These are phyloP conservation scores for Spathaspora hagerdaliae DNA, from an alignment of 805 yeast genomes.

Conservation along the genomic window DNA sequence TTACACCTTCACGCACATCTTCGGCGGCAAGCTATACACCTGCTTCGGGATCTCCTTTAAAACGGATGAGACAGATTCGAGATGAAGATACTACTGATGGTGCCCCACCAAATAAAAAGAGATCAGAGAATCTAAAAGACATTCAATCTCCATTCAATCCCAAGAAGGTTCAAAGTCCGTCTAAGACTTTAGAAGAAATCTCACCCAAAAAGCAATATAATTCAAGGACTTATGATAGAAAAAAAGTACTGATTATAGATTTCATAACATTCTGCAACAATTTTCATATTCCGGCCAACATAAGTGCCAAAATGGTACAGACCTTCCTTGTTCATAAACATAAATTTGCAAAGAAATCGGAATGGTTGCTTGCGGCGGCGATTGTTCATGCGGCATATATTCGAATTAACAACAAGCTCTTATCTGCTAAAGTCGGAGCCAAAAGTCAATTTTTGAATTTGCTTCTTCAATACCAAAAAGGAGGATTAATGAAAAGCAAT, in stretches of 20 bases:
- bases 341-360: constrained; percentile 49
- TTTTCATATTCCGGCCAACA: constrained; percentile 55
- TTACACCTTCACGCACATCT: constrained; percentile 8
- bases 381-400: constrained; percentile 55
- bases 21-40: constrained; percentile 22
- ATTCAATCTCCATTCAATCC: constrained; percentile 26
- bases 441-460: constrained; percentile 46
- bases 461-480: constrained; percentile 51
- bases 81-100: neutral
- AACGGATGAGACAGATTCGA: constrained; percentile 15
- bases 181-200: neutral
- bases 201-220: constrained; percentile 1
- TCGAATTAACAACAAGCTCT: constrained; percentile 46
- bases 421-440: constrained; percentile 46
- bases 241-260: constrained; percentile 28
- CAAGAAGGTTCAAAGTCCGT: constrained; percentile 5
- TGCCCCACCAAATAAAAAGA: neutral
- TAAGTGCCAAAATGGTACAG: constrained; percentile 47
- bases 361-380: constrained; percentile 71
- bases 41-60: constrained; percentile 33
- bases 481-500: constrained; percentile 47
- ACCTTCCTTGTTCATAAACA: constrained; percentile 48
- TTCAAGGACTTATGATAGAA: constrained; percentile 12
- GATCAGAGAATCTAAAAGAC: constrained; percentile 10
- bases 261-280: constrained; percentile 52